phyloP scores from a whole-genome alignment of 116 monocot genomes.

The Zostera marina region DNA sequence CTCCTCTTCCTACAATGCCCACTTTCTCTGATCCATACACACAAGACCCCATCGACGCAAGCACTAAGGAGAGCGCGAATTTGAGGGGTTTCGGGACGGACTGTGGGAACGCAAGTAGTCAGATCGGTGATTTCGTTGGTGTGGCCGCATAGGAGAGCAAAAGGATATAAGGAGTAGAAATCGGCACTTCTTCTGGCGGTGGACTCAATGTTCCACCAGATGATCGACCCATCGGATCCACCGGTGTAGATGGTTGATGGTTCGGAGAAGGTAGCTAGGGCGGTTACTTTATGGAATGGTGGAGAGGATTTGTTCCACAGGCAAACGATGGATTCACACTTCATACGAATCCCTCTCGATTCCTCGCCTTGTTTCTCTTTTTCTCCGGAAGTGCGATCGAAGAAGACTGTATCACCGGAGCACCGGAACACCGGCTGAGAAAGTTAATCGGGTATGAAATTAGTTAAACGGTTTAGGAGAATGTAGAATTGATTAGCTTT shows the following conservation, averaged over 20 bases:
- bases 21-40: slow-evolving; percentile 41
- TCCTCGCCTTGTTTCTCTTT: background rate
- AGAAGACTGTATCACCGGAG: too few species aligned
- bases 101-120: slow-evolving; percentile 13
- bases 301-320: slow-evolving; percentile 52
- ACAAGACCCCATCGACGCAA: slow-evolving; percentile 55
- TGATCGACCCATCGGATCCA: slow-evolving; percentile 69
- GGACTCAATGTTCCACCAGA: slow-evolving; percentile 43
- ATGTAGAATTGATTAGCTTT: background rate
- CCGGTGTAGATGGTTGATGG: slow-evolving; percentile 64
- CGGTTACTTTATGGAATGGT: slow-evolving; percentile 34
- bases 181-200: background rate
- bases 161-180: slow-evolving; percentile 18
- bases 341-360: slow-evolving; percentile 27
- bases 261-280: slow-evolving; percentile 13
- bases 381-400: background rate
- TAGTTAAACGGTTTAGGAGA: too few species aligned
- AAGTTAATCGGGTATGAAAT: too few species aligned
- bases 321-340: slow-evolving; percentile 57
- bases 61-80: slow-evolving; percentile 27
- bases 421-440: too few species aligned
- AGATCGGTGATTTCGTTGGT: slow-evolving; percentile 36
- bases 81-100: background rate
- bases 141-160: slow-evolving; percentile 71
- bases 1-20: slow-evolving; percentile 52